A percentile compares a stretch with the other conserved stretches of the same genome.
These are phyloP conservation scores for Prunus yedoensis DNA, from an alignment of 331 rosid genomes.

Conservation along the genomic window DNA sequence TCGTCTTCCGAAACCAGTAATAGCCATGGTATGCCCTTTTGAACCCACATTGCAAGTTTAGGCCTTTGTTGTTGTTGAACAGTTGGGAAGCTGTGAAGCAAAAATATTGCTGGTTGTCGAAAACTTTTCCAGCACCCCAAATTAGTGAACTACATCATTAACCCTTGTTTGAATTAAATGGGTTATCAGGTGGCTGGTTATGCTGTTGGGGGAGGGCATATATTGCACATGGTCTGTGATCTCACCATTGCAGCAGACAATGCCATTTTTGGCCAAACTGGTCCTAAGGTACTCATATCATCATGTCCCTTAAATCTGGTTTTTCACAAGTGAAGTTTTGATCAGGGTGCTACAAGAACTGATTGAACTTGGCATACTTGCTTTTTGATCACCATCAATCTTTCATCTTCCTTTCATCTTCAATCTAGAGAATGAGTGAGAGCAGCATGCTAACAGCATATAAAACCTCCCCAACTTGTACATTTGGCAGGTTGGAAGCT, in stretches of 20 bases:
- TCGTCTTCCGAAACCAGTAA: slow-evolving; percentile 94
- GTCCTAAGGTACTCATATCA: slow-evolving; percentile 72
- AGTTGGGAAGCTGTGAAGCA: background rate
- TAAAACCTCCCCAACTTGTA: background rate
- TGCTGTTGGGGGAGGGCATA: slow-evolving; percentile 94
- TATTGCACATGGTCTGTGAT: slow-evolving; percentile 85
- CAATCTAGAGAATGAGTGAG: background rate
- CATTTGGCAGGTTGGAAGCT: slow-evolving; percentile 81
- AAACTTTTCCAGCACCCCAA: background rate
- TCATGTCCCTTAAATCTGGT: background rate
- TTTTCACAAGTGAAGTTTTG: background rate
- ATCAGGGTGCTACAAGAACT: background rate
- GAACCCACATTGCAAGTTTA: background rate
- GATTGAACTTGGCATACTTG: background rate
- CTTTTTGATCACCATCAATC: background rate
- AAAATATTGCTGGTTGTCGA: background rate
- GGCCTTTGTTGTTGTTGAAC: background rate
- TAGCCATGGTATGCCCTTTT: slow-evolving; percentile 68
- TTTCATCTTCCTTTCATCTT: background rate
- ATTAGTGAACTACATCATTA: background rate
- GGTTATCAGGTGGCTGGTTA: slow-evolving; percentile 80
- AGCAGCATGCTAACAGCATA: background rate
- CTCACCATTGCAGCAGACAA: slow-evolving; percentile 74
- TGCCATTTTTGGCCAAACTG: slow-evolving; percentile 92
- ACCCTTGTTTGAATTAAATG: background rate